These are phyloP conservation scores for Fusarium pseudograminearum DNA, from an alignment of 2,329 filamentous ascomycete genomes.

Conservation along the genomic window DNA sequence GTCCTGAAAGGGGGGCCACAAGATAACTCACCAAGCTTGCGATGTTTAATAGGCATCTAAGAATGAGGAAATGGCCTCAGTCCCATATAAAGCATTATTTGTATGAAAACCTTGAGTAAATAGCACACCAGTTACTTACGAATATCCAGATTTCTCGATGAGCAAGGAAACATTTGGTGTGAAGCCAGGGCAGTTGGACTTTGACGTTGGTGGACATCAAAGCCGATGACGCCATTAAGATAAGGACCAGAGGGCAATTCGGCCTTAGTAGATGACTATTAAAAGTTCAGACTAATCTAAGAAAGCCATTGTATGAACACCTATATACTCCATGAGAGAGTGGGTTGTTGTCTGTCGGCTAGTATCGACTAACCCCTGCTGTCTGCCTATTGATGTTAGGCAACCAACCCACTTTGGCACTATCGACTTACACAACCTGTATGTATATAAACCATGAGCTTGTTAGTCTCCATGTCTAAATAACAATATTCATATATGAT, in stretches of 20 bases:
- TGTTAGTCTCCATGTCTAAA: background rate
- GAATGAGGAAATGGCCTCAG: background rate
- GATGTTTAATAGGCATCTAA: background rate
- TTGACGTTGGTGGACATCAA: constrained; percentile 31
- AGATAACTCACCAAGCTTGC: constrained; percentile 1
- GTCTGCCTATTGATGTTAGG: constrained; percentile 29
- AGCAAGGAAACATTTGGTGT: constrained; percentile 63
- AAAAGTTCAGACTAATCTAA: constrained; percentile 23
- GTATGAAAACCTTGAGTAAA: constrained; percentile 78
- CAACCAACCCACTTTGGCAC: constrained; percentile 13
- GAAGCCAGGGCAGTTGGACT: constrained; percentile 58
- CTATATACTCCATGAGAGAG: background rate
- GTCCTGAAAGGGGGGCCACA: background rate
- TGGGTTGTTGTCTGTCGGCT: background rate
- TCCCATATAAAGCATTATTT: constrained; percentile 65
- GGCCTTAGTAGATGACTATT: constrained; percentile 66
- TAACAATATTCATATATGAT: background rate
- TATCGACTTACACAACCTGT: background rate
- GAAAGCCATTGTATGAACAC: background rate
- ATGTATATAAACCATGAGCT: background rate
- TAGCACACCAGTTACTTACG: constrained; percentile 78
- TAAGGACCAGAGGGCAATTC: constrained; percentile 67
- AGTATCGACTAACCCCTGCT: background rate
- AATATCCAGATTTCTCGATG: constrained; percentile 82
- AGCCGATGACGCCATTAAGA: constrained; percentile 36